phyloP scores from a whole-genome alignment of 495 filamentous ascomycete species.

The Penicillium fimorum region DNA sequence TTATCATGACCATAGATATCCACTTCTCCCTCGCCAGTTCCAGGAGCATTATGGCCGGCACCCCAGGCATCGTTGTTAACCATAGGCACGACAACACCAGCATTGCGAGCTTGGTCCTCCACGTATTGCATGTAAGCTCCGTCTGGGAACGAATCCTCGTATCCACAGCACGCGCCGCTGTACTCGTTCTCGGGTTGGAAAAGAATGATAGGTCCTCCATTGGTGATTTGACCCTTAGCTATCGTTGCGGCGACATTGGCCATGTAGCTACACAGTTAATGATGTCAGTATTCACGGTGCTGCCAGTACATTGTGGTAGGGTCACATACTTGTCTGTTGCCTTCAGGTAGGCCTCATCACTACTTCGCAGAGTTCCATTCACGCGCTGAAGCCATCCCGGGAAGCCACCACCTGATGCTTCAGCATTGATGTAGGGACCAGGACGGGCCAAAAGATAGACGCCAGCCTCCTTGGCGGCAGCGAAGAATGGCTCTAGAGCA shows the following conservation, averaged over 20 bases:
- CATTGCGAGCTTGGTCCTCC: constrained; percentile 62
- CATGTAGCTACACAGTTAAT: constrained; percentile 26
- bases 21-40: constrained; percentile 58
- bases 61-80: constrained; percentile 70
- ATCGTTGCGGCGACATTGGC: constrained; percentile 58
- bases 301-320: not conserved
- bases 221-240: constrained; percentile 73
- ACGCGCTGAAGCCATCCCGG: constrained; percentile 66
- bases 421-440: constrained; percentile 70
- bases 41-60: constrained; percentile 63
- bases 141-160: constrained; percentile 49
- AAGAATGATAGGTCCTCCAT: constrained; percentile 74
- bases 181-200: constrained; percentile 83
- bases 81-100: constrained; percentile 70
- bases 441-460: constrained; percentile 74
- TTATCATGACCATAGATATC: constrained; percentile 79
- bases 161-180: constrained; percentile 41
- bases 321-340: constrained; percentile 57
- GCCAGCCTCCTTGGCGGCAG: constrained; percentile 63
- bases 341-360: constrained; percentile 58
- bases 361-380: constrained; percentile 58
- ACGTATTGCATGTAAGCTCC: constrained; percentile 67
- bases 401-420: constrained; percentile 61
- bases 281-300: constrained; percentile 1
- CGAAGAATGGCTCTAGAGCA: constrained; percentile 67